Base-by-base conservation (phyloP, 495 filamentous ascomycete species). In the Gamarada debralockiae region DNA sequence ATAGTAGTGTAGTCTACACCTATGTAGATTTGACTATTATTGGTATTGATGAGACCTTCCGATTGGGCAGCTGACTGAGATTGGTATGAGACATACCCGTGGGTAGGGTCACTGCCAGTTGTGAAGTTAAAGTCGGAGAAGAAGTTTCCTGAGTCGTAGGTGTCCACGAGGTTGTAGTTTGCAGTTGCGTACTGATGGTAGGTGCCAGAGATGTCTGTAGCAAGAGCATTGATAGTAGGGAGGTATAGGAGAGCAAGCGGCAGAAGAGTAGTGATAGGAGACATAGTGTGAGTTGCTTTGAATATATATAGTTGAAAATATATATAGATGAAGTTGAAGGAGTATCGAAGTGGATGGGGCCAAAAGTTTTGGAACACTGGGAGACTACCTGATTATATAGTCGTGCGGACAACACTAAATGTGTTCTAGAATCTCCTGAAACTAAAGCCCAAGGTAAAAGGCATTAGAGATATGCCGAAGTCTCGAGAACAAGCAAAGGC, bases 11-110 rank as follows among this genome's bases (percentile, higher is more conserved):
- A 63, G 61, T 82, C 78, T 23, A 81, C 79, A 14, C 79, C 80
- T 2, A 84, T 60, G 59, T 78, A 81, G 39, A 82, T 61, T 39
- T 58, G 50, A 0, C 77, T 79, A 29, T 87, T 87, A 18, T 73
- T 80, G 27, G 55, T 53, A 20, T 57, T 53, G 43, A 56, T 52
- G 3, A 64, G 31, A 31, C 78, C 71, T 58, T 81, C 73, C 49
- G 80, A 66, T 9, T 45, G 22, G 18, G 61, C 61, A 14, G 34
- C 24, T 3, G 47, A 44, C 23, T 56, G 23, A 58, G 82, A 72
- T 5, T 48, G 47, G 62, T 90, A 92, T 54, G 80, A 68, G 50
- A 90, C 86, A 61, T 74, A 87, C 5, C 86, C 86, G 55, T 84
- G 73, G 3, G 85, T 90, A 2, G 86, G 86, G 56, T 92, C 85